Percentiles rank a stretch among this genome's conserved stretches.
Evolutionary conservation across 164 flowering plant genomes (phyloP).

Genomic region (Saururus chinensis): DNA sequence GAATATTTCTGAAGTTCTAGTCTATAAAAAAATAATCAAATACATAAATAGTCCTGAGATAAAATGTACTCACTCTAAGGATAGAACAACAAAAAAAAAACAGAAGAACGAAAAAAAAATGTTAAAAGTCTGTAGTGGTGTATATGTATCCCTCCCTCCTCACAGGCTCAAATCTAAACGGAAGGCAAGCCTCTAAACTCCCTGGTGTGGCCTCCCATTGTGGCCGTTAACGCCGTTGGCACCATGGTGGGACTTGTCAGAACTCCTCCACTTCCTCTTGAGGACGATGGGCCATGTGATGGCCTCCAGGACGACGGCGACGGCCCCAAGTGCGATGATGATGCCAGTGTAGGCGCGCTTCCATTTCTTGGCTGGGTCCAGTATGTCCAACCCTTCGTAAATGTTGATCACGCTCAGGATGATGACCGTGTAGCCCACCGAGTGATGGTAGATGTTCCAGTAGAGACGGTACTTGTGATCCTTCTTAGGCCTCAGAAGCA

Average conservation of each 20-base stretch:
- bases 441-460: slow-evolving; percentile 76
- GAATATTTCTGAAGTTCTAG: no score
- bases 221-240: slow-evolving; percentile 14
- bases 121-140: background rate
- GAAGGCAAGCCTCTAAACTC: slow-evolving; percentile 3
- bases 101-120: no score
- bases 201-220: slow-evolving; percentile 2
- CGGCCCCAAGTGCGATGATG: slow-evolving; percentile 18
- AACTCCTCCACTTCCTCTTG: slow-evolving; percentile 22
- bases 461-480: slow-evolving; percentile 70
- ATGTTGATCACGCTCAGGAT: slow-evolving; percentile 47
- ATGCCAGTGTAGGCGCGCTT: slow-evolving; percentile 37
- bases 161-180: background rate
- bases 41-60: no score
- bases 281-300: slow-evolving; percentile 42
- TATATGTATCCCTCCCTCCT: background rate
- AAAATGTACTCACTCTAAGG: no score
- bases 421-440: slow-evolving; percentile 45
- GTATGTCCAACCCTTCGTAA: slow-evolving; percentile 47
- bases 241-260: slow-evolving; percentile 22
- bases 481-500: slow-evolving; percentile 72
- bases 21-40: no score
- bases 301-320: slow-evolving; percentile 26
- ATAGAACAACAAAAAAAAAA: no score
- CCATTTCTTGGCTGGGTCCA: slow-evolving; percentile 49